These are phyloP conservation scores for Echinosophora koreensis DNA, from an alignment of 306 rosid species.

Conservation along the genomic window DNA sequence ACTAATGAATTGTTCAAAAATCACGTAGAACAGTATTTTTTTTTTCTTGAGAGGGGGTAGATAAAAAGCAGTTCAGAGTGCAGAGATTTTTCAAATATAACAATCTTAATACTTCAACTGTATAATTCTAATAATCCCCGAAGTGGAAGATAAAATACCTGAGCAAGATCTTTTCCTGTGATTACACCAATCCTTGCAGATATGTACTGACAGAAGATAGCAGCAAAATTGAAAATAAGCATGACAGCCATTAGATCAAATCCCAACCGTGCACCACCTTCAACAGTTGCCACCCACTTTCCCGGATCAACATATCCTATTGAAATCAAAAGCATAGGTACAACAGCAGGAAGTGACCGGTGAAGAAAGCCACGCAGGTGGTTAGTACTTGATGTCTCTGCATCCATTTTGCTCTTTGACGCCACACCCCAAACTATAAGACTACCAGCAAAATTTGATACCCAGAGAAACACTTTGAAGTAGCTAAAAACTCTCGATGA, in stretches of 20 bases:
- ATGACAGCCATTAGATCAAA: constrained; percentile 70
- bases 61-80: neutral
- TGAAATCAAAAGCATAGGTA: constrained; percentile 79
- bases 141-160: constrained; percentile 64
- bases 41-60: neutral
- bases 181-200: constrained; percentile 87
- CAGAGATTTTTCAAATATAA: constrained; percentile 19
- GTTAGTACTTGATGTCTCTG: constrained; percentile 47
- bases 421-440: constrained; percentile 42
- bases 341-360: constrained; percentile 67
- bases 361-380: constrained; percentile 50
- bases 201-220: constrained; percentile 85
- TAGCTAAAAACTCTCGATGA: constrained; percentile 45
- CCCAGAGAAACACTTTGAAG: constrained; percentile 45
- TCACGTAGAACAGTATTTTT: neutral
- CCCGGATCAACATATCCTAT: constrained; percentile 96
- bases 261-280: constrained; percentile 92
- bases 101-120: neutral
- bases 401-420: constrained; percentile 62
- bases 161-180: constrained; percentile 89
- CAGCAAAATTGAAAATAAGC: constrained; percentile 85
- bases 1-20: constrained; percentile 27
- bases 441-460: constrained; percentile 38
- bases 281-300: constrained; percentile 89
- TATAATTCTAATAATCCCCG: constrained; percentile 20